These are phyloP conservation scores for Croton setiger DNA, from an alignment of 441 rosid species.

Conservation along the genomic window DNA sequence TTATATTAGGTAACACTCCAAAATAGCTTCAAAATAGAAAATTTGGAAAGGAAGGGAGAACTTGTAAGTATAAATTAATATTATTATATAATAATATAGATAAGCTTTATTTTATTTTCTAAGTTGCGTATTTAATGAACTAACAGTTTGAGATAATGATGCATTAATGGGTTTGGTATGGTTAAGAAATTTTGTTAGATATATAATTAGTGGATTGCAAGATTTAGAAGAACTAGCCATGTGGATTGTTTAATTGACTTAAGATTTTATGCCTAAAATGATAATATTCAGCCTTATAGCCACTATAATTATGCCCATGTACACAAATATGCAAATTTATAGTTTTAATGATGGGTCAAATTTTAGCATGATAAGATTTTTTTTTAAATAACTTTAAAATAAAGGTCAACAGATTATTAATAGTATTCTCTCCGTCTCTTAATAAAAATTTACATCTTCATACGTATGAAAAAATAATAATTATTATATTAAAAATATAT, in stretches of 20 bases:
- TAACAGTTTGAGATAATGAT: neutral
- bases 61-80: neutral
- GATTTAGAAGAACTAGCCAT: conserved; percentile 14
- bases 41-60: too few relatives aligned
- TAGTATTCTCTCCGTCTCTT: too few relatives aligned
- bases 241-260: conserved; percentile 22
- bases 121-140: conserved; percentile 20
- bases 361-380: too few relatives aligned
- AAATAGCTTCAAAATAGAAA: too few relatives aligned
- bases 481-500: too few relatives aligned
- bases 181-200: neutral
- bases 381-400: too few relatives aligned
- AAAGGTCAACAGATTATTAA: too few relatives aligned
- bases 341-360: too few relatives aligned
- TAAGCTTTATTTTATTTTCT: conserved; percentile 7
- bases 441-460: too few relatives aligned
- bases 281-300: neutral
- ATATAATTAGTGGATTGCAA: neutral
- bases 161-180: neutral
- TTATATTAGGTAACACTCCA: too few relatives aligned
- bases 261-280: neutral
- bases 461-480: too few relatives aligned
- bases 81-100: too few relatives aligned
- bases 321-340: neutral
- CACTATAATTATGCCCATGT: neutral